Conservation (phyloP, 805 yeast genomes). For the Monosporozyma siamensis region DNA sequence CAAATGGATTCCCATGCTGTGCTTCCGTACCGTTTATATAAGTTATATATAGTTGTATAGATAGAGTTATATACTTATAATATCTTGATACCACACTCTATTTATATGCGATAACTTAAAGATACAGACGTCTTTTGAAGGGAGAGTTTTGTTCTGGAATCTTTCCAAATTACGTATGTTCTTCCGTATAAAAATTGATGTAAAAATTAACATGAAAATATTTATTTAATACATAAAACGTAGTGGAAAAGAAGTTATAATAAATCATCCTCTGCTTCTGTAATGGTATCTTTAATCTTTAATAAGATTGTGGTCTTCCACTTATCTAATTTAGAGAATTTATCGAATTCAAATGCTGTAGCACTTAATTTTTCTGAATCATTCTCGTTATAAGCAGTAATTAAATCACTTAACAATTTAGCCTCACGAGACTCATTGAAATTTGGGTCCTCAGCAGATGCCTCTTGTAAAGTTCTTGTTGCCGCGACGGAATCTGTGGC, state of each 20-base stretch:
- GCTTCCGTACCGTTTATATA: no score
- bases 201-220: no score
- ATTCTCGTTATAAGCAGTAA: slow-evolving; percentile 69
- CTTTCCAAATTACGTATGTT: no score
- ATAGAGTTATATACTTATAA: no score
- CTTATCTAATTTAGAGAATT: slow-evolving; percentile 78
- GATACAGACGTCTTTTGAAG: no score
- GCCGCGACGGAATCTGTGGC: slow-evolving; percentile 84
- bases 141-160: no score
- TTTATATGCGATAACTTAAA: no score
- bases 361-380: slow-evolving; percentile 70
- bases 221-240: background rate
- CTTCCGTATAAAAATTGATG: no score
- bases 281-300: slow-evolving; percentile 66
- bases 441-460: slow-evolving; percentile 60
- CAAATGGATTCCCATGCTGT: slow-evolving; percentile 2
- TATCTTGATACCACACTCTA: no score
- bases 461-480: slow-evolving; percentile 54
- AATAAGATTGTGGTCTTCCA: slow-evolving; percentile 81
- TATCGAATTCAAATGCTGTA: slow-evolving; percentile 74
- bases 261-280: slow-evolving; percentile 62
- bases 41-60: background rate
- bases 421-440: slow-evolving; percentile 69
- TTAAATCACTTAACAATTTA: slow-evolving; percentile 53
- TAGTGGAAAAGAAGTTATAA: slow-evolving; percentile 9